These are phyloP conservation scores for Goffeauzyma gilvescens DNA, from an alignment of 768 basidiomycete species.

Conservation along the genomic window DNA sequence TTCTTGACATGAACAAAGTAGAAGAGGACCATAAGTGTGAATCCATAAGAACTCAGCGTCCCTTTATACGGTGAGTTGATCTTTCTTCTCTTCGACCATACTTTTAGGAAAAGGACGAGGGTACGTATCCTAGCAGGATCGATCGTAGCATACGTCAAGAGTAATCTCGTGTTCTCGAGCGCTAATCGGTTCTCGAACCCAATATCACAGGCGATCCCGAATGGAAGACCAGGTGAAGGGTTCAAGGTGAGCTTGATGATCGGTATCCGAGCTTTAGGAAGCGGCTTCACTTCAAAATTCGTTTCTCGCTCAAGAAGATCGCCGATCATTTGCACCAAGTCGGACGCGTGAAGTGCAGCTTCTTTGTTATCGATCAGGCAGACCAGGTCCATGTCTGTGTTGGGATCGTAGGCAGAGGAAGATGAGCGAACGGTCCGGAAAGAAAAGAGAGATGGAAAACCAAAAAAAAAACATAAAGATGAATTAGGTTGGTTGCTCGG, in stretches of 20 bases:
- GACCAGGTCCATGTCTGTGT: constrained; percentile 93
- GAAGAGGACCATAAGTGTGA: constrained; percentile 92
- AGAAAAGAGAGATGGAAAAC: background rate
- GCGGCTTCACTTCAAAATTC: constrained; percentile 84
- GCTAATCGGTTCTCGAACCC: constrained; percentile 95
- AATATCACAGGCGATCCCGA: constrained; percentile 89
- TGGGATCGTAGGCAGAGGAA: background rate
- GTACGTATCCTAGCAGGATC: constrained; percentile 85
- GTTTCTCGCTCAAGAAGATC: constrained; percentile 87
- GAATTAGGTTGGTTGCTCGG: too few species aligned
- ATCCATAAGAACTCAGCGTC: constrained; percentile 83
- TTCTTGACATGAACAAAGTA: constrained; percentile 95
- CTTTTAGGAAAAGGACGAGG: constrained; percentile 91
- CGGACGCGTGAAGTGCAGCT: constrained; percentile 53
- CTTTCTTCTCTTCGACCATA: constrained; percentile 96
- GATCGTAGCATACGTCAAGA: constrained; percentile 94
- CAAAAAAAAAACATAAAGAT: too few species aligned
- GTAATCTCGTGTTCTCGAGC: constrained; percentile 82
- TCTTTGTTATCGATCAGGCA: constrained; percentile 76
- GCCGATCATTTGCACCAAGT: constrained; percentile 84
- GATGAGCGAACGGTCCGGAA: too few species aligned
- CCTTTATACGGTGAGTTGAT: constrained; percentile 98
- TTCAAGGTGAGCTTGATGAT: constrained; percentile 92
- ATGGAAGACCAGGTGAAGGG: constrained; percentile 34
- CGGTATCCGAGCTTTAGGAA: constrained; percentile 92